Evolutionary conservation across 164 flowering plant species (phyloP).

Genomic region (Piper betle): DNA sequence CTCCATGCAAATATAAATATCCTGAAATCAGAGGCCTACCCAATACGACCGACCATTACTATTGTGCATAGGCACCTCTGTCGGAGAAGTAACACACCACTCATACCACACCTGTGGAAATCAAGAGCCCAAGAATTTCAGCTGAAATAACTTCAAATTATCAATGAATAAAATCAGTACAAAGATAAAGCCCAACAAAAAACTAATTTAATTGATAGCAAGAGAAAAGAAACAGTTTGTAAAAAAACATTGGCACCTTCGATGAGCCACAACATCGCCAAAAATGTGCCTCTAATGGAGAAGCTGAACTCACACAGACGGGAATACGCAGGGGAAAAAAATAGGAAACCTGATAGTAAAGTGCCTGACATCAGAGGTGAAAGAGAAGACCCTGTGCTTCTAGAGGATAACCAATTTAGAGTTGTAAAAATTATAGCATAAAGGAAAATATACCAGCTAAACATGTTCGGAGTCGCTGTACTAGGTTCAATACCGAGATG

Average conservation of each 20-base stretch:
- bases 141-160: not conserved
- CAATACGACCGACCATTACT: constrained; percentile 92
- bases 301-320: constrained; percentile 42
- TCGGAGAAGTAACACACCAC: constrained; percentile 72
- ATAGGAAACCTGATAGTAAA: constrained; percentile 68
- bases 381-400: not conserved
- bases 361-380: not conserved
- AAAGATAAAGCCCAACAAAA: not conserved
- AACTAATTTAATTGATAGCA: not conserved
- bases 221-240: not conserved
- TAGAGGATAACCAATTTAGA: not conserved
- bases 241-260: constrained; percentile 37
- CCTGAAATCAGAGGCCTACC: constrained; percentile 61
- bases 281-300: constrained; percentile 63
- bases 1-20: not conserved
- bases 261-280: constrained; percentile 91
- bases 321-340: constrained; percentile 86
- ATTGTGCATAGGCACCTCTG: constrained; percentile 60
- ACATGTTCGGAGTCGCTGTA: constrained; percentile 89
- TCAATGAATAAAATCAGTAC: not conserved
- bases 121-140: not conserved
- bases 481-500: constrained; percentile 99
- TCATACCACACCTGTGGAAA: constrained; percentile 89
- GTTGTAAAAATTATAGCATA: not conserved
- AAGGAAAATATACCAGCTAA: constrained; percentile 64